These are phyloP conservation scores for Zea mays DNA, from an alignment of 176 grass and related monocot species.

Conservation along the genomic window DNA sequence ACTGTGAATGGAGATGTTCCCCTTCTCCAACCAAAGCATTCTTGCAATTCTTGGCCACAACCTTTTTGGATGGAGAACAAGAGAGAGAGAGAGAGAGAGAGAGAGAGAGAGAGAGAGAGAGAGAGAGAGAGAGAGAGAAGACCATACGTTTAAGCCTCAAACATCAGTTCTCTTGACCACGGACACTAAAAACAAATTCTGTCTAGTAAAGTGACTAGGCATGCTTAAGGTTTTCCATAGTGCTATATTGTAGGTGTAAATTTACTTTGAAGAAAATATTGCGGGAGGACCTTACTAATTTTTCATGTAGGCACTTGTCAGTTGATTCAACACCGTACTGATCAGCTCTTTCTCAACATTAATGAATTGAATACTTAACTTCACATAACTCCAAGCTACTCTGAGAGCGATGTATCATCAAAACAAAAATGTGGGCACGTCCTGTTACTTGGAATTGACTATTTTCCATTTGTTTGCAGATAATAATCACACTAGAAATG, in stretches of 20 bases:
- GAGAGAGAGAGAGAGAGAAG: background rate
- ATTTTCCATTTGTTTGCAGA: constrained; percentile 7
- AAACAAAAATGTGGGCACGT: constrained; percentile 7
- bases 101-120: background rate
- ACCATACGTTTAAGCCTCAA: background rate
- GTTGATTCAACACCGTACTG: constrained; percentile 15
- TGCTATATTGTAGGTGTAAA: background rate
- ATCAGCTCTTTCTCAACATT: constrained; percentile 34
- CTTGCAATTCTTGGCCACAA: constrained; percentile 3
- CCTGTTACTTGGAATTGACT: background rate
- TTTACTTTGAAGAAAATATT: background rate
- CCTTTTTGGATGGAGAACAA: background rate
- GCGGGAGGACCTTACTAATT: background rate
- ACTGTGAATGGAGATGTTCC: background rate
- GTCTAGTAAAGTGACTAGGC: background rate
- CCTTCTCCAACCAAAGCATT: constrained; percentile 5
- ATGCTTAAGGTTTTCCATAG: background rate
- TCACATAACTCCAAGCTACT: constrained; percentile 30
- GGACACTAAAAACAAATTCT: background rate
- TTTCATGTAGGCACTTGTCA: background rate
- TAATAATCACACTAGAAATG: background rate
- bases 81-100: background rate
- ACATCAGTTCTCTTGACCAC: background rate
- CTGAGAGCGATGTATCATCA: constrained; percentile 36
- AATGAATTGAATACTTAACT: constrained; percentile 33